phyloP scores from a whole-genome alignment of 2,329 filamentous ascomycete species.

The Nemania bipapillata region DNA sequence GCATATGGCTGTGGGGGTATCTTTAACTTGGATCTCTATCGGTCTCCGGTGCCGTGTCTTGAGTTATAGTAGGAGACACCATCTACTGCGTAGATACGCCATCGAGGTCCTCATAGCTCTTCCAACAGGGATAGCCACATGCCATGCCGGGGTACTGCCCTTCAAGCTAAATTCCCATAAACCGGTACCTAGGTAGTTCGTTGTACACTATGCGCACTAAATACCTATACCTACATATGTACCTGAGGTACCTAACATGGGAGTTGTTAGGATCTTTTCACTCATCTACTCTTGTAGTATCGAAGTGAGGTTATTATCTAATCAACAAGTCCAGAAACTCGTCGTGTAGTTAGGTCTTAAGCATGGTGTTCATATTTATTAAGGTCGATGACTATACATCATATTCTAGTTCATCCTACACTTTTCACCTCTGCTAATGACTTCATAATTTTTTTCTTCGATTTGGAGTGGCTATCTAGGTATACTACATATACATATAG shows the following conservation, averaged over 20 bases:
- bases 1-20: constrained; percentile 14
- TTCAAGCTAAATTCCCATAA: neutral
- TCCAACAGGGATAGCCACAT: neutral
- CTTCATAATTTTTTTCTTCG: neutral
- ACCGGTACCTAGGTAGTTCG: neutral
- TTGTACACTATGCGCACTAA: neutral
- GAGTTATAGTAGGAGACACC: neutral
- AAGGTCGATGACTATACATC: neutral
- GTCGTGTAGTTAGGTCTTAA: neutral
- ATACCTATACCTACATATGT: neutral
- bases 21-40: constrained; percentile 12
- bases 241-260: neutral
- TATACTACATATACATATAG: too few relatives aligned
- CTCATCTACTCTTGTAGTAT: neutral
- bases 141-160: neutral
- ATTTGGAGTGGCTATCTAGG: neutral
- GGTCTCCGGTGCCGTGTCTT: constrained; percentile 5
- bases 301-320: neutral
- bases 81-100: neutral
- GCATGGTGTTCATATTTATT: neutral
- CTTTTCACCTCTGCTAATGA: neutral
- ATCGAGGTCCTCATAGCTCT: constrained; percentile 3
- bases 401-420: neutral
- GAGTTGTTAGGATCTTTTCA: neutral
- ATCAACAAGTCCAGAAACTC: neutral